Evolutionary conservation across 2,329 filamentous ascomycete species (phyloP), one percentile per base, ranked within the genome.

Genomic region (Alternaria arborescens): DNA sequence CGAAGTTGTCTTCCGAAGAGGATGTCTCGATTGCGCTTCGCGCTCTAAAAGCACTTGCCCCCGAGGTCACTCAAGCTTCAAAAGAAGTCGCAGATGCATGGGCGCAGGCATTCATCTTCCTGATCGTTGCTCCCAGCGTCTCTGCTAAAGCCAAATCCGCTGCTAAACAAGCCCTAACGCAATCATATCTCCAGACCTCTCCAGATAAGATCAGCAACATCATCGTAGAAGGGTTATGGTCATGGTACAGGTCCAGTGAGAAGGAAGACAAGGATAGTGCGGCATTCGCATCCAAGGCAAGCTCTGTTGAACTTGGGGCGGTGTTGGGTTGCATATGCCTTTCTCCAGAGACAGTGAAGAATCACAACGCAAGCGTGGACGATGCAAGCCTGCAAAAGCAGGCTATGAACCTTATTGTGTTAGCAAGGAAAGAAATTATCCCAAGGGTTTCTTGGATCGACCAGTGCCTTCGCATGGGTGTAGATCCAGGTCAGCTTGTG

Each of bases 381-480:
- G 75, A 81, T 55, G 79, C 84, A 22, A 70, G 82, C 14, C 75
- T 94, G 8, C 87, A 91, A 68, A 78, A 81, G 24, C 93, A 97
- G 75, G 88, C 97, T 69, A 87, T 93, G 65, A 86, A 87, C 6
- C 81, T 97, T 4, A 82, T 97, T 18, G 88, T 97, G 18, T 83
- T 99, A 26, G 90, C 91, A 57, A 90, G 92, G 24, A 84, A 88
- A 20, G 89, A 94, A 61, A 81, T 99, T 36, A 86, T 98, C 60
- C 90, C 93, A 0, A 87, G 87, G 60, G 85, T 89, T 20, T 91
- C 87, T 62, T 99, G 96, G 96, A 98, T 99, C 71, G 90, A 95
- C 42, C 81, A 93, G 3, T 97, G 92, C 72, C 84, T 98, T 56
- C 88, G 88, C 61, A 89, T 91, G 66, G 90, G 89, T 12, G 82